Percentiles rank a stretch among this genome's conserved stretches.
phyloP scores from a whole-genome alignment of 2,329 filamentous ascomycete species.

The Epichloe sp. region DNA sequence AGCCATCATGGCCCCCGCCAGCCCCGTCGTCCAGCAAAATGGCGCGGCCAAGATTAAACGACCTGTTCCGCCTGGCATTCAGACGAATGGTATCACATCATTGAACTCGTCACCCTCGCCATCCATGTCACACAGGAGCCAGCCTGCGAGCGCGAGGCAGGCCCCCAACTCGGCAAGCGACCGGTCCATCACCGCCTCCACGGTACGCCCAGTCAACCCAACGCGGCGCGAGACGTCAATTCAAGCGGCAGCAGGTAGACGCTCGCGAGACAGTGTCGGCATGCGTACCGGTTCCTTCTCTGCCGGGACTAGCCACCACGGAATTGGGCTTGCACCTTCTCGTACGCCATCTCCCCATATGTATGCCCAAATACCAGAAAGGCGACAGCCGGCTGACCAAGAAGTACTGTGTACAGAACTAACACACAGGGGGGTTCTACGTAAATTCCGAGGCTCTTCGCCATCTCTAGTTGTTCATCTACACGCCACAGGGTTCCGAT shows the following conservation, averaged over 20 bases:
- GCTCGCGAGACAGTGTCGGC: constrained; percentile 37
- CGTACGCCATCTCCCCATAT: constrained; percentile 21
- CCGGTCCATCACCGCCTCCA: constrained; percentile 25
- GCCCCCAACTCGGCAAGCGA: constrained; percentile 22
- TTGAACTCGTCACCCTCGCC: constrained; percentile 48
- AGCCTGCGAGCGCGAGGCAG: constrained; percentile 31
- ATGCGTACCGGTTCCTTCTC: constrained; percentile 34
- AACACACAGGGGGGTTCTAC: constrained; percentile 66
- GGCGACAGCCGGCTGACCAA: not conserved
- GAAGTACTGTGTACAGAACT: constrained; percentile 38
- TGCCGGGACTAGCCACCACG: constrained; percentile 26
- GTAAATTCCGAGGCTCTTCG: constrained; percentile 59
- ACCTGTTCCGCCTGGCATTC: constrained; percentile 50
- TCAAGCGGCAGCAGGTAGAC: constrained; percentile 29
- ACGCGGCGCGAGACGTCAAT: constrained; percentile 42
- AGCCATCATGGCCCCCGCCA: constrained; percentile 41
- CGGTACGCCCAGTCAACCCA: constrained; percentile 40
- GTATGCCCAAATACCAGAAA: not conserved
- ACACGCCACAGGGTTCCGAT: constrained; percentile 73
- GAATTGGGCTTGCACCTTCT: constrained; percentile 37
- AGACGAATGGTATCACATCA: constrained; percentile 47
- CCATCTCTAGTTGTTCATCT: constrained; percentile 83
- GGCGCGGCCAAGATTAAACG: constrained; percentile 52
- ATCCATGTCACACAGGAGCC: constrained; percentile 42
- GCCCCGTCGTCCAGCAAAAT: constrained; percentile 31